Base-by-base conservation (phyloP, 1,139 yeast genomes). In the Candida sp. region DNA sequence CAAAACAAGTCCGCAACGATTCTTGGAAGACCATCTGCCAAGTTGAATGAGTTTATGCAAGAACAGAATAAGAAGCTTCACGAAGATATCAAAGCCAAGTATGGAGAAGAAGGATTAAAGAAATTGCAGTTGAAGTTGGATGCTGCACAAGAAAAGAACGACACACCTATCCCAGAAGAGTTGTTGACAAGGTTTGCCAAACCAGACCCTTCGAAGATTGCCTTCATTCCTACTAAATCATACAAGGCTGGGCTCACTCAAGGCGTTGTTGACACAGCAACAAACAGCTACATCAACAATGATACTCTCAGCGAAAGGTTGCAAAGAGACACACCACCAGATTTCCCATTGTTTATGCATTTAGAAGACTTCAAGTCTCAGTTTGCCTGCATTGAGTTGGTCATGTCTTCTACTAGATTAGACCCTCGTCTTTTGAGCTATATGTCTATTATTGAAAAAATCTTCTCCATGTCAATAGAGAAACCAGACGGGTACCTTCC, bases 301-400 rank as follows among this genome's bases (percentile, higher is more conserved):
- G 70, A 67, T 47, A 53, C 53, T 1, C 61, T 83, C 39, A 62
- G 67, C 49, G 58, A 72, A 43, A 62, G 68, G 44, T 65, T 69
- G 54, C 47, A 46, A 59, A 56, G 60, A 1, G 83, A 80, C 55
- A 63, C 77, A 1, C 86, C 87, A 7, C 22, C 47, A 8, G 72
- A 78, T 37, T 80, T 87, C 57, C 93, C 96, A 6, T 67, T 92
- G 39, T 86, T 84, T 56, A 68, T 92, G 49, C 96, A 92, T 63
- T 81, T 89, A 60, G 98, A 94, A 68, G 83, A 87, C 55, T 88
- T 83, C 65, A 81, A 85, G 50, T 90, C 98, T 1, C 86, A 89
- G 62, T 94, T 94, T 66, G 83, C 90, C 26, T 84, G 89, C n/a
- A 76, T 91, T 25, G 81, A 85, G 54, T 65, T 91, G 34, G 70